A percentile compares a stretch with the other conserved stretches of the same genome.
These are phyloP conservation scores for Eimeria mitis DNA, from an alignment of 169 alveolate species.

Conservation along the genomic window DNA sequence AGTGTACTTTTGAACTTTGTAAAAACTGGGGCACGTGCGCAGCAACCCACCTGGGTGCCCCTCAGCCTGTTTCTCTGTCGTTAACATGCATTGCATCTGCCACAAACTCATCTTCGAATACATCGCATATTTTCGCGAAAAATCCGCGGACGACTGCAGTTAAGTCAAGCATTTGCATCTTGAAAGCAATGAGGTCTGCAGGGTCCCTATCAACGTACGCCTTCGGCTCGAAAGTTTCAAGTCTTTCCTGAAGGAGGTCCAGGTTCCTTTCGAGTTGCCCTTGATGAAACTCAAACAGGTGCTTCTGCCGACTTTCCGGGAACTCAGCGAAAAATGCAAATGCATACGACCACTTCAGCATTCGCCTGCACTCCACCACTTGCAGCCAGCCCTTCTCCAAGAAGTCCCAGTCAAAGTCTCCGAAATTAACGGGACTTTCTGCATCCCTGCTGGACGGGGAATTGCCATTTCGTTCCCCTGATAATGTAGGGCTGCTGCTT, in stretches of 20 bases:
- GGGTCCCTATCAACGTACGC: conserved; percentile 51
- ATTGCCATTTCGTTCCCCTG: conserved; percentile 32
- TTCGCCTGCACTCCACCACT: conserved; percentile 78
- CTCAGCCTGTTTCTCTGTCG: conserved; percentile 50
- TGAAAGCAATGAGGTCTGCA: conserved; percentile 64
- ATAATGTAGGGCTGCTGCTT: conserved; percentile 9
- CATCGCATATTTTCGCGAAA: conserved; percentile 75
- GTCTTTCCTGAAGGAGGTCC: conserved; percentile 76
- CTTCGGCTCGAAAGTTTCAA: conserved; percentile 51
- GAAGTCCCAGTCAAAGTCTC: conserved; percentile 78
- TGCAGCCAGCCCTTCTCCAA: conserved; percentile 79
- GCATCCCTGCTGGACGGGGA: conserved; percentile 19
- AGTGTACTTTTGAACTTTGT: background rate
- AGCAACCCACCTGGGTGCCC: background rate
- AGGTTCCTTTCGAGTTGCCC: conserved; percentile 80
- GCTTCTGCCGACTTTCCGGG: conserved; percentile 41
- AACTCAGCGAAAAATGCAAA: conserved; percentile 69
- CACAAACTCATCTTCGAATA: conserved; percentile 79
- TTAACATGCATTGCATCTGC: conserved; percentile 43
- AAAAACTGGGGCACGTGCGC: conserved; percentile 9
- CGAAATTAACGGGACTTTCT: conserved; percentile 15
- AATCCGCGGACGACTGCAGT: conserved; percentile 79
- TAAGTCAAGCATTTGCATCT: conserved; percentile 67
- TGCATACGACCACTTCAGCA: conserved; percentile 84
- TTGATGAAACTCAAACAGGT: conserved; percentile 82